These are phyloP conservation scores for Strobilomyces dryophilus DNA, from an alignment of 768 basidiomycete species.

Conservation along the genomic window DNA sequence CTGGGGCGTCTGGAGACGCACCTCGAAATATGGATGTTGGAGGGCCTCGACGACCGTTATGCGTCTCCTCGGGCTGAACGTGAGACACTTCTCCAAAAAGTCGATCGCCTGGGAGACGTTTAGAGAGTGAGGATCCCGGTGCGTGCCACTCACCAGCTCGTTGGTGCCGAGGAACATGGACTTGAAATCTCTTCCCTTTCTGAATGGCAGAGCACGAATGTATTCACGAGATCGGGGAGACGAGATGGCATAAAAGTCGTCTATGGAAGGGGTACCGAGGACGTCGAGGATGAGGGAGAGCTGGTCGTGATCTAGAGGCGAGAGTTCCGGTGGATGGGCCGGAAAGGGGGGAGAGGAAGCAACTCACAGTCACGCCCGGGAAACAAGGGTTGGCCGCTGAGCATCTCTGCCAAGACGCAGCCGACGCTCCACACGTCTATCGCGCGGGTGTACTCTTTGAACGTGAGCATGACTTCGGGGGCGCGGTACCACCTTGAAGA, in stretches of 20 bases:
- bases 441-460: slow-evolving; percentile 89
- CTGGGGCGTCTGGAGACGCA: slow-evolving; percentile 25
- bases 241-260: slow-evolving; percentile 93
- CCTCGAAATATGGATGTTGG: slow-evolving; percentile 85
- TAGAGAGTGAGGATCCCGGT: background rate
- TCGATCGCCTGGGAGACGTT: slow-evolving; percentile 53
- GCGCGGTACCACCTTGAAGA: slow-evolving; percentile 86
- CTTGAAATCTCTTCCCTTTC: slow-evolving; percentile 70
- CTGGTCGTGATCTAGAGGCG: slow-evolving; percentile 74
- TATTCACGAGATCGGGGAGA: slow-evolving; percentile 79
- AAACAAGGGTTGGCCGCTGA: slow-evolving; percentile 88
- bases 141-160: slow-evolving; percentile 41
- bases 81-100: slow-evolving; percentile 74
- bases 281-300: slow-evolving; percentile 90
- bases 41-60: slow-evolving; percentile 87
- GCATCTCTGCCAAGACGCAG: slow-evolving; percentile 88
- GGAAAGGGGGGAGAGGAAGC: background rate
- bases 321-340: background rate
- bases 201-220: slow-evolving; percentile 83
- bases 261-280: slow-evolving; percentile 86
- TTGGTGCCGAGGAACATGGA: slow-evolving; percentile 74
- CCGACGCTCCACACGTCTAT: slow-evolving; percentile 89
- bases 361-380: slow-evolving; percentile 84
- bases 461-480: slow-evolving; percentile 97
- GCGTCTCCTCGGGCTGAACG: slow-evolving; percentile 82